These are phyloP conservation scores for Pichia kluyveri DNA, from an alignment of 805 yeast species.

Conservation along the genomic window DNA sequence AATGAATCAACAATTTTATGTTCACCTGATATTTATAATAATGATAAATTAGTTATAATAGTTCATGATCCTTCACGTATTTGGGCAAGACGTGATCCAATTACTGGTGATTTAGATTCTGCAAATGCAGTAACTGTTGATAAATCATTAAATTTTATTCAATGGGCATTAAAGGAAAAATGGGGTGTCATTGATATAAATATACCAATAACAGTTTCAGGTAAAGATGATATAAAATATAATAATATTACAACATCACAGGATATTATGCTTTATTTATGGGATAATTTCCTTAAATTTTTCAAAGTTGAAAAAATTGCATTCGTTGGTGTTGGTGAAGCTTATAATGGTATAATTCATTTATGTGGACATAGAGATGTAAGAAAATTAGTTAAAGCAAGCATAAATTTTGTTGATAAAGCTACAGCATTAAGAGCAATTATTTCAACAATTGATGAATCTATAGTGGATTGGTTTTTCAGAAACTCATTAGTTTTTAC, in stretches of 20 bases:
- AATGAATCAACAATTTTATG: constrained; percentile 57
- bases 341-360: constrained; percentile 81
- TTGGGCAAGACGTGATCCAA: constrained; percentile 80
- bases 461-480: constrained; percentile 85
- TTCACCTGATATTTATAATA: constrained; percentile 57
- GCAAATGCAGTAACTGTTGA: constrained; percentile 68
- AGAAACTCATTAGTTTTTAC: constrained; percentile 79
- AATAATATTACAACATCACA: constrained; percentile 63
- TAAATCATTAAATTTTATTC: constrained; percentile 58
- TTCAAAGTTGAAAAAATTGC: constrained; percentile 64
- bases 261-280: constrained; percentile 66
- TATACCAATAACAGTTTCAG: constrained; percentile 51
- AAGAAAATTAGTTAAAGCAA: constrained; percentile 54
- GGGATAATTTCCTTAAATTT: constrained; percentile 86
- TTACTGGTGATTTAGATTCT: constrained; percentile 69
- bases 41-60: constrained; percentile 56
- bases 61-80: constrained; percentile 90
- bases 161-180: constrained; percentile 50
- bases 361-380: constrained; percentile 76
- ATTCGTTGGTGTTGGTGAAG: constrained; percentile 83
- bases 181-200: constrained; percentile 81
- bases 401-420: constrained; percentile 60
- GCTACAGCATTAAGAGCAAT: constrained; percentile 63
- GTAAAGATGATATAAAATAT: constrained; percentile 41
- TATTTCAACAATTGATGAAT: constrained; percentile 83